Conservation (phyloP, 169 alveolate genomes). For the Haemoproteus tartakovskyi region DNA sequence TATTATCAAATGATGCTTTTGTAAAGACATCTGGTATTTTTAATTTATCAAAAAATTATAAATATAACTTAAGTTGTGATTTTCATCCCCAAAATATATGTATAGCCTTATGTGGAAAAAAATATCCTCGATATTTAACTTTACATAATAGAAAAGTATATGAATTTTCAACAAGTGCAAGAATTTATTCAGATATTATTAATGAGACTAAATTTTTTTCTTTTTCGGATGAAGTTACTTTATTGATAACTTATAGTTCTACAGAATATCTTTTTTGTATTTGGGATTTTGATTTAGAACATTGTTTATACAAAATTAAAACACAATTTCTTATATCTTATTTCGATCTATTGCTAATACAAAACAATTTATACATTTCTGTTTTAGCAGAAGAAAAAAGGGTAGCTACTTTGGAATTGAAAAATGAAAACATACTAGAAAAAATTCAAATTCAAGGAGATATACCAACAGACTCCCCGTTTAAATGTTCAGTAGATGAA, state of each 20-base stretch:
- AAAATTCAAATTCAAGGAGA: constrained; percentile 38
- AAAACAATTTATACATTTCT: constrained; percentile 29
- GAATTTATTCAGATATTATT: constrained; percentile 28
- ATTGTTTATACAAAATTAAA: constrained; percentile 59
- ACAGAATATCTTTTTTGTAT: constrained; percentile 42
- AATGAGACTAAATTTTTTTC: constrained; percentile 40
- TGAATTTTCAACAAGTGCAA: constrained; percentile 42
- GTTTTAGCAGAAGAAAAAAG: constrained; percentile 45
- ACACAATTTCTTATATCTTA: constrained; percentile 44
- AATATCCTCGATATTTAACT: constrained; percentile 30
- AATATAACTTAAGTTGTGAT: constrained; percentile 34
- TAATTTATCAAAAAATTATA: constrained; percentile 51
- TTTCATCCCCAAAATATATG: constrained; percentile 62
- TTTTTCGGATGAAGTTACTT: constrained; percentile 21
- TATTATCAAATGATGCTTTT: background rate
- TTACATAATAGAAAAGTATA: constrained; percentile 49
- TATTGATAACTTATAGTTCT: constrained; percentile 46
- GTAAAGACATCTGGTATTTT: constrained; percentile 25
- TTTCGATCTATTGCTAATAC: constrained; percentile 29
- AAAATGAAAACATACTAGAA: constrained; percentile 17
- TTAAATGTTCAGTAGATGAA: too few relatives aligned
- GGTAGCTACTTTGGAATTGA: constrained; percentile 34
- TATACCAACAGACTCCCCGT: too few relatives aligned
- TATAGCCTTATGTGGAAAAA: constrained; percentile 59
- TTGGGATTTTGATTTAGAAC: constrained; percentile 61